These are phyloP conservation scores for Tylopilus sp. DNA, from an alignment of 768 basidiomycete species.

Conservation along the genomic window DNA sequence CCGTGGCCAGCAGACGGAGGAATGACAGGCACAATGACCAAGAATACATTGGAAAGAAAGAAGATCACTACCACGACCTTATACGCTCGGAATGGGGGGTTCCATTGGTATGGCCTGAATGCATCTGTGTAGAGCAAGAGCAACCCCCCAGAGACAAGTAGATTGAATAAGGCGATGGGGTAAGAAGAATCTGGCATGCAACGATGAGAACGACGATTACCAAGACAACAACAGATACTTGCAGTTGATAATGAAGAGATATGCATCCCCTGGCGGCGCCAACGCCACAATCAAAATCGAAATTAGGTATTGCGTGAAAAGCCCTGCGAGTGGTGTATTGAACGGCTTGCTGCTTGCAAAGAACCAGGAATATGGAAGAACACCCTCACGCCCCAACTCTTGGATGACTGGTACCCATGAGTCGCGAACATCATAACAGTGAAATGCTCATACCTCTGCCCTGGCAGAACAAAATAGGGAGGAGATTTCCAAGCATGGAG, in stretches of 20 bases:
- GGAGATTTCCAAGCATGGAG: conserved; percentile 61
- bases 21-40: conserved; percentile 61
- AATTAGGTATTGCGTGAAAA: no score
- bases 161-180: conserved; percentile 45
- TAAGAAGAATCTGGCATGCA: conserved; percentile 52
- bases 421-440: no score
- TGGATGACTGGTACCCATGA: conserved; percentile 50
- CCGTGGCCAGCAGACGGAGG: no score
- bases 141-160: no score
- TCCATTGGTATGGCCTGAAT: no score
- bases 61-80: conserved; percentile 49
- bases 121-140: no score
- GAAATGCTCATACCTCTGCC: conserved; percentile 59
- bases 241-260: no score
- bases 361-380: no score
- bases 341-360: no score
- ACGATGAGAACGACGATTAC: background rate
- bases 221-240: conserved; percentile 55
- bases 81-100: conserved; percentile 63
- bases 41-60: conserved; percentile 62
- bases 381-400: no score
- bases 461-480: conserved; percentile 62
- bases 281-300: no score
- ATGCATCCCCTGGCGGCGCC: conserved; percentile 74
- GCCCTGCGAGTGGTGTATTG: no score